Evolutionary conservation across 257 asterid genomes (phyloP), one percentile per base, ranked within the genome.

Genomic region (Solanum bukasovii): DNA sequence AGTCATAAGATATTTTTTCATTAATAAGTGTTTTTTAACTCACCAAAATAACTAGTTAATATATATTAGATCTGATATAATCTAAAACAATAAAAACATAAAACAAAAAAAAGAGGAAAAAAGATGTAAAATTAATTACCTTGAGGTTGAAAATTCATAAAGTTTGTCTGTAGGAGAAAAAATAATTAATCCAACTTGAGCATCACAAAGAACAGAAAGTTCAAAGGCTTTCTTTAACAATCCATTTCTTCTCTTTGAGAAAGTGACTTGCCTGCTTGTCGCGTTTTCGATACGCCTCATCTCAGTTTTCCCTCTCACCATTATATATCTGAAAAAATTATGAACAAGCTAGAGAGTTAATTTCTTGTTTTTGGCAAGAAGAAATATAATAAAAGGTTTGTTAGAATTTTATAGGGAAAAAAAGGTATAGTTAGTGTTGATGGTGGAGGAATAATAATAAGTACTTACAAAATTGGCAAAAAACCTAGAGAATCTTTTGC

Each of bases 291-390:
- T 96, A 78, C 97, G 98, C 95, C 94, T 90, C 98, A 96, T 95
- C 94, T 93, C 94, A 63, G 98, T 96, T 90, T 96, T 96, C 21
- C 99, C 99, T 87, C 99, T 87, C 89, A 93, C 99, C 99, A 96
- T 96, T 71, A 85, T 31, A 16, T 7, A 88, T 83, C 85, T 75
- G 21, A 21, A 75, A 75, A 73, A 35, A 63, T 9, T n/a, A 74
- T 23, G 33, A 75, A 21, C 56, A 75, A 75, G 10, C 21, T 10
- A 65, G 9, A 74, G 16, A 74, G 14, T 73, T 72, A 20, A 18
- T 34, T 74, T 9, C 63, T 16, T 52, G 63, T 31, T 70, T 14
- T 71, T 75, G 33, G 8, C 13, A 72, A 34, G 42, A 71, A 71
- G 59, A 38, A 77, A 44, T 77, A 14, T 49, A 11, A 38, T 75